Evolutionary conservation across 2,329 filamentous ascomycete species (phyloP).

Genomic region (Trichoderma sp.): DNA sequence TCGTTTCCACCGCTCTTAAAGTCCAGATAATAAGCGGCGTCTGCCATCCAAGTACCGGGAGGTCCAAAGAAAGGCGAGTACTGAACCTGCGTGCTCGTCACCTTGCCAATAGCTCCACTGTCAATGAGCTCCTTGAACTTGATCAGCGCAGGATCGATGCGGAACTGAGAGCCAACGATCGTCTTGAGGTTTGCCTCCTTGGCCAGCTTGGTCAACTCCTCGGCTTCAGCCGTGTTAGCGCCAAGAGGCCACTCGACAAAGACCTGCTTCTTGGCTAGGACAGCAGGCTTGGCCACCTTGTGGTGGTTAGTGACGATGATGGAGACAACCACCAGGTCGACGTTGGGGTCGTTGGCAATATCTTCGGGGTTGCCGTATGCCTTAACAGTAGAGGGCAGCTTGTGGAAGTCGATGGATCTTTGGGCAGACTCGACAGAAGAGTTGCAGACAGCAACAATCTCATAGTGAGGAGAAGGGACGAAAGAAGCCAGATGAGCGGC

Average conservation of each 20-base stretch:
- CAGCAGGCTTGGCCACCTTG: slow-evolving; percentile 25
- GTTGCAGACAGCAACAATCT: slow-evolving; percentile 49
- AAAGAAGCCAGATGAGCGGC: slow-evolving; percentile 49
- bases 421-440: slow-evolving; percentile 42
- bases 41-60: slow-evolving; percentile 24
- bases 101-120: slow-evolving; percentile 18
- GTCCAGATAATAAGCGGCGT: slow-evolving; percentile 26
- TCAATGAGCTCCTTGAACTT: slow-evolving; percentile 23
- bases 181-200: slow-evolving; percentile 34
- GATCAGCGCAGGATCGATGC: slow-evolving; percentile 37
- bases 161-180: slow-evolving; percentile 48
- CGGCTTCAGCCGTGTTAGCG: slow-evolving; percentile 35
- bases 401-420: slow-evolving; percentile 41
- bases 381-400: slow-evolving; percentile 37
- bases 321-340: slow-evolving; percentile 51
- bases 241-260: slow-evolving; percentile 56
- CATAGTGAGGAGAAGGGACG: slow-evolving; percentile 38
- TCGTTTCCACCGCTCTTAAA: slow-evolving; percentile 26
- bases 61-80: not conserved
- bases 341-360: slow-evolving; percentile 44
- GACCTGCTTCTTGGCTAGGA: slow-evolving; percentile 47
- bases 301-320: slow-evolving; percentile 50
- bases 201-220: slow-evolving; percentile 39
- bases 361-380: slow-evolving; percentile 46
- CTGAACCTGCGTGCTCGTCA: slow-evolving; percentile 13